Evolutionary conservation across 2,329 filamentous ascomycete species (phyloP).

Genomic region (Setomelanomma holmii): DNA sequence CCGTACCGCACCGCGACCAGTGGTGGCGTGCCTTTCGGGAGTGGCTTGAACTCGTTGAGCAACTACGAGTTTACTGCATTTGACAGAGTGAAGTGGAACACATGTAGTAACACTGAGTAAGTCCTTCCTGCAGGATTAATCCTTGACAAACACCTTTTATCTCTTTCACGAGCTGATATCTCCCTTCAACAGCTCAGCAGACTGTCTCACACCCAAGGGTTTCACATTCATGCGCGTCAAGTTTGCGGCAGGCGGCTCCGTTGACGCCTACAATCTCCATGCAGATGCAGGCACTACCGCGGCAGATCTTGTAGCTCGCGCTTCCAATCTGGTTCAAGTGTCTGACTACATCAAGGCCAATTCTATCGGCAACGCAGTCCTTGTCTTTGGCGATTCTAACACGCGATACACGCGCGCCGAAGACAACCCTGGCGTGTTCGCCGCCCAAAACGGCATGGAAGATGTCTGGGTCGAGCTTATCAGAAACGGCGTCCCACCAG

Average conservation of each 20-base stretch:
- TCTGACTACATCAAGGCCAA: slow-evolving; percentile 63
- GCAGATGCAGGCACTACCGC: slow-evolving; percentile 66
- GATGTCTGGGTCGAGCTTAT: slow-evolving; percentile 68
- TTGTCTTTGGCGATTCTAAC: slow-evolving; percentile 72
- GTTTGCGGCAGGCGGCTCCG: slow-evolving; percentile 61
- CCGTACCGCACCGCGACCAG: slow-evolving; percentile 68
- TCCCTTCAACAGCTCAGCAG: slow-evolving; percentile 51
- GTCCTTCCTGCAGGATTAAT: neutral
- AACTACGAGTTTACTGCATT: slow-evolving; percentile 65
- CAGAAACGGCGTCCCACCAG: slow-evolving; percentile 25
- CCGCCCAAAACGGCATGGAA: slow-evolving; percentile 59
- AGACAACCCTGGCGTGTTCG: slow-evolving; percentile 62
- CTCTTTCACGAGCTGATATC: neutral
- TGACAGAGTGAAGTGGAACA: slow-evolving; percentile 65
- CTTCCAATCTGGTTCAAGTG: slow-evolving; percentile 66
- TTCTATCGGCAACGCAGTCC: slow-evolving; percentile 66
- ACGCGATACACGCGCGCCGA: slow-evolving; percentile 66
- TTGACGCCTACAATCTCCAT: slow-evolving; percentile 73
- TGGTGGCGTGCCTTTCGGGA: slow-evolving; percentile 69
- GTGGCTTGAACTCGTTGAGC: slow-evolving; percentile 69
- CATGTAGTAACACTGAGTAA: slow-evolving; percentile 58
- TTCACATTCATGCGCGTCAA: slow-evolving; percentile 71
- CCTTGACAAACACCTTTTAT: neutral
- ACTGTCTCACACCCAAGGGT: slow-evolving; percentile 74
- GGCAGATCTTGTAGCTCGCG: slow-evolving; percentile 63